Evolutionary conservation across 805 yeast genomes (phyloP).

Genomic region (Tetrapisispora iriomotensis): DNA sequence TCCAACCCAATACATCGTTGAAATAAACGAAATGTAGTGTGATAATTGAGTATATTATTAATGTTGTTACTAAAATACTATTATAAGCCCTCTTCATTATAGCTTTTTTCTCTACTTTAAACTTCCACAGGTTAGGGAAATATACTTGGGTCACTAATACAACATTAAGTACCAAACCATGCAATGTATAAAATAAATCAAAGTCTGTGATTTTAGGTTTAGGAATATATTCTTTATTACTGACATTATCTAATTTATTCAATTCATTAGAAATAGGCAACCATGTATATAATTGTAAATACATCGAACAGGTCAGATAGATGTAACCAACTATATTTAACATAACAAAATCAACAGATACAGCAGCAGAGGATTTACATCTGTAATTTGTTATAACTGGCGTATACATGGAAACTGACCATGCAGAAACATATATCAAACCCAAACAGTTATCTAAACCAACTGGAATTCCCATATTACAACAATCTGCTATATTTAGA

Average conservation of each 20-base stretch:
- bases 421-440: slow-evolving; percentile 31
- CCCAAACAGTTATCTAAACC: slow-evolving; percentile 26
- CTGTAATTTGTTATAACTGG: slow-evolving; percentile 34
- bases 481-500: too few species aligned
- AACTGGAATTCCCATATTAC: too few species aligned
- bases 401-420: slow-evolving; percentile 45
- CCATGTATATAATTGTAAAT: slow-evolving; percentile 33
- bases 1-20: slow-evolving; percentile 11
- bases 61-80: slow-evolving; percentile 11
- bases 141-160: slow-evolving; percentile 34
- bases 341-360: slow-evolving; percentile 39
- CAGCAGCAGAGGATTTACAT: slow-evolving; percentile 36
- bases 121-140: slow-evolving; percentile 31
- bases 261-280: slow-evolving; percentile 7
- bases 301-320: slow-evolving; percentile 35
- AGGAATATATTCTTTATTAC: slow-evolving; percentile 4
- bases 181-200: slow-evolving; percentile 39
- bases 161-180: slow-evolving; percentile 36
- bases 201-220: slow-evolving; percentile 35
- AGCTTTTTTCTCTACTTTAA: slow-evolving; percentile 16
- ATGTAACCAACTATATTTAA: slow-evolving; percentile 41
- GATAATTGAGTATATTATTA: slow-evolving; percentile 9
- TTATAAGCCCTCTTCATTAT: slow-evolving; percentile 20
- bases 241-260: not conserved
- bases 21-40: slow-evolving; percentile 11